Evolutionary conservation across 768 basidiomycete species (phyloP).

Genomic region (Favolaschia claudopus): DNA sequence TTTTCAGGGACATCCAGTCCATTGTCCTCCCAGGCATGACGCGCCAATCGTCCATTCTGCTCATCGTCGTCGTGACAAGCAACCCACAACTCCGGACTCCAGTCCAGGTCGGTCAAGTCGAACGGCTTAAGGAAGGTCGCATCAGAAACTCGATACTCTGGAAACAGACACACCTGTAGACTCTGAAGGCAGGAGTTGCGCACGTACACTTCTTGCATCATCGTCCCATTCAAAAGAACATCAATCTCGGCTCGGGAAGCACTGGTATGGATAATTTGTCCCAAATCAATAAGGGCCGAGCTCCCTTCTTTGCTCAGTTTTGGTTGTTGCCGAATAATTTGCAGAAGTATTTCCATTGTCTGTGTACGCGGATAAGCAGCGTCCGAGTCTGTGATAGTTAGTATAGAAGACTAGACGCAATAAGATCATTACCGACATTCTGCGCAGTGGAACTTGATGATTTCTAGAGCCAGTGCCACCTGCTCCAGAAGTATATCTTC

Average conservation of each 20-base stretch:
- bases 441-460: constrained; percentile 74
- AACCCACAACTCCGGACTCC: constrained; percentile 89
- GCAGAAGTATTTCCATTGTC: constrained; percentile 73
- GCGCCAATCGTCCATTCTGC: constrained; percentile 85
- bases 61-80: constrained; percentile 87
- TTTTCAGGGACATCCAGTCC: constrained; percentile 85
- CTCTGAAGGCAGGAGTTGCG: constrained; percentile 91
- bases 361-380: constrained; percentile 75
- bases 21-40: constrained; percentile 93
- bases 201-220: constrained; percentile 88
- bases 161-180: constrained; percentile 72
- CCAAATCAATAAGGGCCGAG: constrained; percentile 80
- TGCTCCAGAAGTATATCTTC: constrained; percentile 83
- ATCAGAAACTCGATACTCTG: not conserved
- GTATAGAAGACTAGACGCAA: not conserved
- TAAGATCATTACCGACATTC: constrained; percentile 64
- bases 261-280: constrained; percentile 75
- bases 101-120: constrained; percentile 93
- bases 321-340: constrained; percentile 79
- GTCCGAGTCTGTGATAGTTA: constrained; percentile 63
- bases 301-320: constrained; percentile 85
- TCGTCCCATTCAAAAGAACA: constrained; percentile 74
- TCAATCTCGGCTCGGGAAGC: constrained; percentile 69
- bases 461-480: constrained; percentile 73
- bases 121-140: constrained; percentile 66